Evolutionary conservation across 2,329 filamentous ascomycete genomes (phyloP).

Genomic region (Dactylonectria estremocensis): DNA sequence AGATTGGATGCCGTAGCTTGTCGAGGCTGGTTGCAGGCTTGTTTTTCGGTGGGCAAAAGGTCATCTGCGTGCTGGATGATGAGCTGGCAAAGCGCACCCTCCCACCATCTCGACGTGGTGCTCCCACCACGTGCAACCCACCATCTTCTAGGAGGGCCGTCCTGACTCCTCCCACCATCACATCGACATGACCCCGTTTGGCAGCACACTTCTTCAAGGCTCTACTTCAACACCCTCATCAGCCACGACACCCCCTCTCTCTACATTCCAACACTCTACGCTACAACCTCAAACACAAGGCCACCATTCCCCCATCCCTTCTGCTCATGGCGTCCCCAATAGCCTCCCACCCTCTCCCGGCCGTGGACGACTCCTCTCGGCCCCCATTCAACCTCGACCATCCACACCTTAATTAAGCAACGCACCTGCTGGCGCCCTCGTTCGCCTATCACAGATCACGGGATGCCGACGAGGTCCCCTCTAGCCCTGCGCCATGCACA

Average conservation of each 20-base stretch:
- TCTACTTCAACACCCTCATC: conserved; percentile 3
- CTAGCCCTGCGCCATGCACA: conserved; percentile 30
- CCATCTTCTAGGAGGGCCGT: neutral
- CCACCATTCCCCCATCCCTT: conserved; percentile 4
- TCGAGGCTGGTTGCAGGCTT: neutral
- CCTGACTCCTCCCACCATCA: neutral
- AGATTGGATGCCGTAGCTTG: neutral
- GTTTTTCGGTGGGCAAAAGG: conserved; percentile 33
- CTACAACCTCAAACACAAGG: neutral
- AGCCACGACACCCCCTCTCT: neutral
- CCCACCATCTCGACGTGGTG: conserved; percentile 29
- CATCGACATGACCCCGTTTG: neutral
- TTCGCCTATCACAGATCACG: conserved; percentile 38
- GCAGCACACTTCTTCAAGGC: conserved; percentile 1
- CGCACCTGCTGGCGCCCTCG: conserved; percentile 35
- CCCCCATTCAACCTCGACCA: conserved; percentile 8
- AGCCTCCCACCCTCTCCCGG: neutral
- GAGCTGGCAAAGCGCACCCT: conserved; percentile 50
- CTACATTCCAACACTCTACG: neutral
- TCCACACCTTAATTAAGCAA: conserved; percentile 30
- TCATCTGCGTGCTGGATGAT: conserved; percentile 56
- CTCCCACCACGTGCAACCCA: conserved; percentile 34
- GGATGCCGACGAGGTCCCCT: conserved; percentile 7
- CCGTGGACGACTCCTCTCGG: neutral
- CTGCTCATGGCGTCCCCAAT: neutral